Evolutionary conservation across 2,329 filamentous ascomycete genomes (phyloP).

Genomic region (Nemania abortiva): DNA sequence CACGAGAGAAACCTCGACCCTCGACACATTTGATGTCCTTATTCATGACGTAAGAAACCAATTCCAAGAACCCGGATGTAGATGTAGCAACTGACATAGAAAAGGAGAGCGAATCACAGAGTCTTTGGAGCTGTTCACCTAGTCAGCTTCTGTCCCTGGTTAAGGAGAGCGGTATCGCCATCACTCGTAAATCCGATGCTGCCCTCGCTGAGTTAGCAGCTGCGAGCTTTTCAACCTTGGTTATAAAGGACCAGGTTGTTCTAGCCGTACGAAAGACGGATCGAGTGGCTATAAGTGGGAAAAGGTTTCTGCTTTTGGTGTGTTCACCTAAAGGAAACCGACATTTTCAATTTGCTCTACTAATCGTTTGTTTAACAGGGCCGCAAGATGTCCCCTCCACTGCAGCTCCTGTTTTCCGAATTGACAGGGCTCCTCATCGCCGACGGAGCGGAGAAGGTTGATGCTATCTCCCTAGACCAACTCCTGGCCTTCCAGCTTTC

Average conservation of each 20-base stretch:
- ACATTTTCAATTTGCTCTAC: neutral
- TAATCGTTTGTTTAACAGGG: neutral
- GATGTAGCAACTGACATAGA: neutral
- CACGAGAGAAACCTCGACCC: neutral
- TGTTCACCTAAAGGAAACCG: neutral
- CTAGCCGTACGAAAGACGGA: neutral
- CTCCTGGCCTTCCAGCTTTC: neutral
- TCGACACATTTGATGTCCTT: neutral
- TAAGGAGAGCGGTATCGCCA: neutral
- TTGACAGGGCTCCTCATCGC: neutral
- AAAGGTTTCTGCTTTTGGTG: neutral
- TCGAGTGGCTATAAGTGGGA: neutral
- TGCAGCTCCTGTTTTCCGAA: neutral
- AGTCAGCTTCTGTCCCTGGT: neutral
- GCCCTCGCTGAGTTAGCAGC: neutral
- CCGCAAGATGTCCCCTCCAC: neutral
- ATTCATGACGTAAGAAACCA: constrained; percentile 9
- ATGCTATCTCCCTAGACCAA: neutral
- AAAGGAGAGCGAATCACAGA: neutral
- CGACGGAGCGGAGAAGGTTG: neutral
- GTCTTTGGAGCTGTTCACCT: neutral
- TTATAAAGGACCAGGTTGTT: neutral
- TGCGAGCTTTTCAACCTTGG: neutral
- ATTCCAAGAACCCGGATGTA: neutral
- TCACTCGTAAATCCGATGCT: constrained; percentile 5